These are phyloP conservation scores for Russula foetens DNA, from an alignment of 768 basidiomycete species.

Conservation along the genomic window DNA sequence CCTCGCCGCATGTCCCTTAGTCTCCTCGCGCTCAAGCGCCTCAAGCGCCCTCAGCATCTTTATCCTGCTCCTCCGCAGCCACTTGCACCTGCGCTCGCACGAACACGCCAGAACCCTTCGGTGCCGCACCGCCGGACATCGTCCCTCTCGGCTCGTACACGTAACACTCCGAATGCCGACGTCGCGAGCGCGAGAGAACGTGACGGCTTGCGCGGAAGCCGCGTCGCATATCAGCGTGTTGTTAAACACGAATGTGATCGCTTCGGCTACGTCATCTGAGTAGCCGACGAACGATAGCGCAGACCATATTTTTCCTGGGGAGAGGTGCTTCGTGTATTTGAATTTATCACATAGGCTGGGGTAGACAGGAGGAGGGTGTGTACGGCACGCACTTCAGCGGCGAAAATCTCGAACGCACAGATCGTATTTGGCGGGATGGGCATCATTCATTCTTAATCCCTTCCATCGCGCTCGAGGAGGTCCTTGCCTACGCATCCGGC, in stretches of 20 bases:
- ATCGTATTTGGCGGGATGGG: slow-evolving; percentile 95
- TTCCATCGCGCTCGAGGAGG: slow-evolving; percentile 68
- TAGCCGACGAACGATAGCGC: slow-evolving; percentile 89
- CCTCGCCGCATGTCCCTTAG: slow-evolving; percentile 40
- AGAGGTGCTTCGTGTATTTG: slow-evolving; percentile 56
- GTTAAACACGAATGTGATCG: slow-evolving; percentile 91
- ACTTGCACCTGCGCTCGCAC: slow-evolving; percentile 79
- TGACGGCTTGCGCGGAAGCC: slow-evolving; percentile 77
- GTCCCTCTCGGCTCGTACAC: slow-evolving; percentile 95
- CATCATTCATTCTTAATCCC: slow-evolving; percentile 81
- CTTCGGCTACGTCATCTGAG: slow-evolving; percentile 69
- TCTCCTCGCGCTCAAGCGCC: slow-evolving; percentile 48
- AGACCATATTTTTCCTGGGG: slow-evolving; percentile 71
- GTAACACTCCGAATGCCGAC: slow-evolving; percentile 81
- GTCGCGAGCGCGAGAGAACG: slow-evolving; percentile 65
- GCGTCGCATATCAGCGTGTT: slow-evolving; percentile 89
- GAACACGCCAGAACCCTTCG: slow-evolving; percentile 65
- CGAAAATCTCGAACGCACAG: slow-evolving; percentile 44
- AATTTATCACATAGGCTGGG: slow-evolving; percentile 50
- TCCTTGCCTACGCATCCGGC: slow-evolving; percentile 85
- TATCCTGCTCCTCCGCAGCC: slow-evolving; percentile 48
- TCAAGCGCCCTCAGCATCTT: slow-evolving; percentile 41
- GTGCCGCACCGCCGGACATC: slow-evolving; percentile 84
- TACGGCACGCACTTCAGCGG: slow-evolving; percentile 38
- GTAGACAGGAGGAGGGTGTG: neutral